These are phyloP conservation scores for Coprinopsis cinerea DNA, from an alignment of 768 basidiomycete genomes.

Conservation along the genomic window DNA sequence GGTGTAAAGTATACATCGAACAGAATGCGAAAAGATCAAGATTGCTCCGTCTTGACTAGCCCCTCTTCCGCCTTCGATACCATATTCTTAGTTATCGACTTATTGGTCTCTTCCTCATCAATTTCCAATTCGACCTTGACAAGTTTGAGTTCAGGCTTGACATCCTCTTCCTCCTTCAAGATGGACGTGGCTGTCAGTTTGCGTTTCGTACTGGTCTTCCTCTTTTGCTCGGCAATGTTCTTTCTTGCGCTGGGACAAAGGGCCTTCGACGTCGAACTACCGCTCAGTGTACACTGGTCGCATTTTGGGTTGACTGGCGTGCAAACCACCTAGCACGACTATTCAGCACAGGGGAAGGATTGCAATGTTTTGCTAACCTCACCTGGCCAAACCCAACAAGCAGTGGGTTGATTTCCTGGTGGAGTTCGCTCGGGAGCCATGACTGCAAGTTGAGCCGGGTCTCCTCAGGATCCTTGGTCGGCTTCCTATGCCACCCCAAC, in stretches of 20 bases:
- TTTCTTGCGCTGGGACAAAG: constrained; percentile 63
- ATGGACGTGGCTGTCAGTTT: constrained; percentile 19
- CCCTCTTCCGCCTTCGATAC: neutral
- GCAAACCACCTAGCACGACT: constrained; percentile 50
- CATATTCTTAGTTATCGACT: neutral
- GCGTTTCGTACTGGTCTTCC: constrained; percentile 18
- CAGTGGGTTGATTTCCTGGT: constrained; percentile 71
- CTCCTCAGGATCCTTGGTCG: constrained; percentile 82
- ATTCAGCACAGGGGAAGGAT: neutral
- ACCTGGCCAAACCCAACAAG: constrained; percentile 88
- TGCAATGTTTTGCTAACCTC: constrained; percentile 9
- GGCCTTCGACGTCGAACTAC: constrained; percentile 19
- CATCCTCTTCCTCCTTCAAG: constrained; percentile 2
- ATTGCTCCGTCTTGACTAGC: too few relatives aligned
- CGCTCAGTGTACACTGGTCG: constrained; percentile 53
- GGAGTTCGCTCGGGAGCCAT: constrained; percentile 73
- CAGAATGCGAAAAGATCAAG: too few relatives aligned
- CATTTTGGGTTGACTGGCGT: constrained; percentile 62
- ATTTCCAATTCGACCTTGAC: constrained; percentile 30
- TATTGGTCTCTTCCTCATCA: constrained; percentile 10
- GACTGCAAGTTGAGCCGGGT: constrained; percentile 80
- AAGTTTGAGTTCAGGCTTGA: constrained; percentile 19
- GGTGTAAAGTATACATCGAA: too few relatives aligned
- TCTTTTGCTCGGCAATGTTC: constrained; percentile 11
- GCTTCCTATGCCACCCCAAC: constrained; percentile 84